phyloP scores from a whole-genome alignment of 306 rosid species.

The Erythrophleum fordii region DNA sequence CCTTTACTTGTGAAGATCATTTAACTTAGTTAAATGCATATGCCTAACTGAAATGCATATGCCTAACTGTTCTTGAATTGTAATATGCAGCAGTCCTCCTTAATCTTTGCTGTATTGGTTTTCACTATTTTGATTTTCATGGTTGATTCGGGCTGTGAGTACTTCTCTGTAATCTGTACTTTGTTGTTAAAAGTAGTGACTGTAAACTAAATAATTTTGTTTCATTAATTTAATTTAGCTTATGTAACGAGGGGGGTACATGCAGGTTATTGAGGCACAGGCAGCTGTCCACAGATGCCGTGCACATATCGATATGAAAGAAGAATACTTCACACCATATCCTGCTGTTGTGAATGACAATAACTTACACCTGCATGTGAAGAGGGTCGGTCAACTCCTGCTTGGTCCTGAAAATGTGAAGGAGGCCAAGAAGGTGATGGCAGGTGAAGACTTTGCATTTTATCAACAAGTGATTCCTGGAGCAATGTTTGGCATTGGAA shows the following conservation, averaged over 20 bases:
- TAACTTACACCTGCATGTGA: conserved; percentile 59
- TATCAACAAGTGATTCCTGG: conserved; percentile 70
- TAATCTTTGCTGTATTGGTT: not conserved
- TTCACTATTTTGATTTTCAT: not conserved
- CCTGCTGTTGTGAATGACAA: conserved; percentile 61
- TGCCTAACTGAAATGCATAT: not conserved
- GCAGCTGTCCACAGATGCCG: conserved; percentile 70
- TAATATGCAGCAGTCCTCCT: not conserved
- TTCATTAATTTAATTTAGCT: conserved; percentile 22
- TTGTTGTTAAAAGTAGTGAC: not conserved
- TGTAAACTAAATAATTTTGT: not conserved
- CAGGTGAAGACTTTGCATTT: conserved; percentile 75
- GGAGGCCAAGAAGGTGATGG: conserved; percentile 54
- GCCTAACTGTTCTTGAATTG: conserved; percentile 16
- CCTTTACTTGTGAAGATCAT: conserved; percentile 12
- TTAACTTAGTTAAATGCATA: conserved; percentile 4
- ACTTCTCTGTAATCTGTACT: not conserved
- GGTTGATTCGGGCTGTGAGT: not conserved
- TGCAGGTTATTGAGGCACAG: conserved; percentile 72
- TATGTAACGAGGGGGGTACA: not conserved
- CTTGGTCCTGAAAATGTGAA: conserved; percentile 64
- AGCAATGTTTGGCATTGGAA: conserved; percentile 54
- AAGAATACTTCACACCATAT: conserved; percentile 32
- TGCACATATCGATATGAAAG: conserved; percentile 50
- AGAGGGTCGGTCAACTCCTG: conserved; percentile 62